These are phyloP conservation scores for Rhizopogon roseolus DNA, from an alignment of 768 basidiomycete species.

Conservation along the genomic window DNA sequence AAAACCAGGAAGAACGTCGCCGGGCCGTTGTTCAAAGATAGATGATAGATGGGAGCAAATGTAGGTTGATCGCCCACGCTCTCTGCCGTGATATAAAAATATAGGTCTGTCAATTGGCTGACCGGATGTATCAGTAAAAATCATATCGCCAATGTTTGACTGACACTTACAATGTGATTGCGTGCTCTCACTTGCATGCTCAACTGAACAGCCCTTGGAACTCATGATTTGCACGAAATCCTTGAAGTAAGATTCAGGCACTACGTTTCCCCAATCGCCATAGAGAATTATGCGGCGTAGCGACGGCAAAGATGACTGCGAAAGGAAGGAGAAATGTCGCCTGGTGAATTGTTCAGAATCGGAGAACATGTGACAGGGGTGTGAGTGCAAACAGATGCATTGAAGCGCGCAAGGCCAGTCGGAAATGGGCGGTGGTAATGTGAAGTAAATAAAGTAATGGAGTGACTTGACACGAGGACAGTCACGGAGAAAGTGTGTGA, in stretches of 20 bases:
- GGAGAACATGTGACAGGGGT: constrained; percentile 34
- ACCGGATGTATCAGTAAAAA: neutral
- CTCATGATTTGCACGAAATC: constrained; percentile 25
- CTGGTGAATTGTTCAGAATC: constrained; percentile 37
- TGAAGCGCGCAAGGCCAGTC: constrained; percentile 29
- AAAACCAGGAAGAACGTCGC: neutral
- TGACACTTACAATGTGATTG: neutral
- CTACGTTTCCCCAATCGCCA: constrained; percentile 46
- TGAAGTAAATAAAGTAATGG: constrained; percentile 55
- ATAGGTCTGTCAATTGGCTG: neutral
- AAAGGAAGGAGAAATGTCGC: constrained; percentile 44
- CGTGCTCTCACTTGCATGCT: constrained; percentile 10
- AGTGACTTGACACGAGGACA: constrained; percentile 46
- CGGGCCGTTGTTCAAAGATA: neutral
- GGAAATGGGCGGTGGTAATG: constrained; percentile 24
- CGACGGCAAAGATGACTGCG: constrained; percentile 36
- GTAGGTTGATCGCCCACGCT: no score
- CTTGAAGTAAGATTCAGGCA: constrained; percentile 33
- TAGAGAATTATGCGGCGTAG: constrained; percentile 43
- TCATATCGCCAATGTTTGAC: neutral
- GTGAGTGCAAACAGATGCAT: constrained; percentile 48
- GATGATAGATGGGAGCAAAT: neutral
- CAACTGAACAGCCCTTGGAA: constrained; percentile 28
- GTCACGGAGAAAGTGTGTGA: constrained; percentile 39
- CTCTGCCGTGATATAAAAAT: neutral